These are phyloP conservation scores for Actinomortierella wolfii DNA, from an alignment of 371 early-diverging fungal species.

Conservation along the genomic window DNA sequence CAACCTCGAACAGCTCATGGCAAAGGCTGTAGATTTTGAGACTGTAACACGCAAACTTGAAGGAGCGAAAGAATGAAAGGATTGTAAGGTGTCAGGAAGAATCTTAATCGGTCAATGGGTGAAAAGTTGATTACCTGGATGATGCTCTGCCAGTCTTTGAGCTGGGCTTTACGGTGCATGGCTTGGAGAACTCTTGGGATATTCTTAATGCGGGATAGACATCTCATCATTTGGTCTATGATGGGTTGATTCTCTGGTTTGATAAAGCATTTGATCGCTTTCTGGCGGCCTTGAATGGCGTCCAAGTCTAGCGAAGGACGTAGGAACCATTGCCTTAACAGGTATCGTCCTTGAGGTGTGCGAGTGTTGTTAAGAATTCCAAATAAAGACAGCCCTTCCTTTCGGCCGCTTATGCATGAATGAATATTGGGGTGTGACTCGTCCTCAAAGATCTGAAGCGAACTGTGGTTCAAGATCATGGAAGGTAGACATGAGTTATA, in stretches of 20 bases:
- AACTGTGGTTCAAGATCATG: constrained; percentile 47
- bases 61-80: neutral
- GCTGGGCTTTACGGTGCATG: constrained; percentile 54
- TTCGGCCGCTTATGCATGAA: constrained; percentile 49
- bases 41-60: constrained; percentile 65
- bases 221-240: constrained; percentile 44
- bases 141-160: constrained; percentile 72
- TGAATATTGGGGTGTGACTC: constrained; percentile 73
- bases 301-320: constrained; percentile 58
- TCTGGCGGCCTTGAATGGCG: constrained; percentile 57
- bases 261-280: constrained; percentile 57
- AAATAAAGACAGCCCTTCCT: constrained; percentile 73
- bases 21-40: constrained; percentile 53
- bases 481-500: neutral
- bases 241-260: constrained; percentile 42
- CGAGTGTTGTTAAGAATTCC: constrained; percentile 67
- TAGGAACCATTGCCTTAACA: constrained; percentile 69
- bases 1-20: constrained; percentile 27
- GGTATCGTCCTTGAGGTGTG: constrained; percentile 59
- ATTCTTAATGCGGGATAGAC: constrained; percentile 65
- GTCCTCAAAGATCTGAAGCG: constrained; percentile 70
- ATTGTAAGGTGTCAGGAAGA: too few species aligned
- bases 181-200: constrained; percentile 57
- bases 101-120: too few species aligned
- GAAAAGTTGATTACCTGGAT: constrained; percentile 53